Conservation (phyloP, 495 filamentous ascomycete species). For the Cladorrhinum samala region DNA sequence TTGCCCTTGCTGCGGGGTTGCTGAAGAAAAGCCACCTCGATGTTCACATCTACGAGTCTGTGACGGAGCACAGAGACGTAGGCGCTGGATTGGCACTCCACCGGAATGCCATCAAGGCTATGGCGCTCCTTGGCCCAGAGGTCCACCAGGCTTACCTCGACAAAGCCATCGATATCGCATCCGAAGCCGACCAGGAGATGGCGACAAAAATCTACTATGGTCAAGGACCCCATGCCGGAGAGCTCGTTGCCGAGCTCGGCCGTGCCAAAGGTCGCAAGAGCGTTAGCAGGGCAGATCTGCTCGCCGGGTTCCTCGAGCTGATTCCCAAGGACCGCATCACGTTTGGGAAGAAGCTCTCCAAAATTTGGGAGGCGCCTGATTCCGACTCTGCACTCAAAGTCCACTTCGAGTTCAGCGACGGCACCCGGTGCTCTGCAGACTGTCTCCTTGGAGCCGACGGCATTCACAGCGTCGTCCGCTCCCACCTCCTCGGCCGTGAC, state of each 20-base stretch:
- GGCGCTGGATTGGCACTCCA: slow-evolving; percentile 36
- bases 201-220: slow-evolving; percentile 31
- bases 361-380: slow-evolving; percentile 14
- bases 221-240: slow-evolving; percentile 24
- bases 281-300: slow-evolving; percentile 31
- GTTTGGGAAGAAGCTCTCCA: slow-evolving; percentile 27
- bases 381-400: no score
- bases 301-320: slow-evolving; percentile 26
- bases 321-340: slow-evolving; percentile 21
- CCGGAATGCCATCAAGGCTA: slow-evolving; percentile 33
- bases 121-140: slow-evolving; percentile 30
- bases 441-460: slow-evolving; percentile 43
- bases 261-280: slow-evolving; percentile 35
- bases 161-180: slow-evolving; percentile 27
- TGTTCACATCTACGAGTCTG: slow-evolving; percentile 29
- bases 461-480: slow-evolving; percentile 37
- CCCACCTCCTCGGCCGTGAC: slow-evolving; percentile 32
- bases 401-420: slow-evolving; percentile 30
- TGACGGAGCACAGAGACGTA: slow-evolving; percentile 26
- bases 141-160: slow-evolving; percentile 29
- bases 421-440: slow-evolving; percentile 23
- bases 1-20: slow-evolving; percentile 31
- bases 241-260: slow-evolving; percentile 32
- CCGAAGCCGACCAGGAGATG: slow-evolving; percentile 29
- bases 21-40: slow-evolving; percentile 26